These are phyloP conservation scores for Carex sylvatica DNA, from an alignment of 202 grass and related monocot species.

Conservation along the genomic window DNA sequence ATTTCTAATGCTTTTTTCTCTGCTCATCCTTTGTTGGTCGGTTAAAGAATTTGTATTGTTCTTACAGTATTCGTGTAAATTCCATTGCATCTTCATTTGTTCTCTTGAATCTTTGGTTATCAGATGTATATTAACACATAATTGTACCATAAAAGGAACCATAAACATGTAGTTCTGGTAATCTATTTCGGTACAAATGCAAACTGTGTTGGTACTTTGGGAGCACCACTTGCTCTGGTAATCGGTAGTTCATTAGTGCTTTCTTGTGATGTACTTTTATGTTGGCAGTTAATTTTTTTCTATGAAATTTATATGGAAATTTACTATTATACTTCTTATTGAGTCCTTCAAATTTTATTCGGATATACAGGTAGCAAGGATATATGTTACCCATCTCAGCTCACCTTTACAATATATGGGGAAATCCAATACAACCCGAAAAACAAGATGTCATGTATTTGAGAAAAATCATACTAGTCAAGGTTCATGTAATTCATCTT, in stretches of 20 bases:
- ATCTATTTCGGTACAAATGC: not conserved
- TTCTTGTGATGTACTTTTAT: not conserved
- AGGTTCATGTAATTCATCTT: not conserved
- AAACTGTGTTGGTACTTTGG: not conserved
- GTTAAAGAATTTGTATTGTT: not conserved
- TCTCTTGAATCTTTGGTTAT: not conserved
- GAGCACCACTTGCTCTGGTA: not conserved
- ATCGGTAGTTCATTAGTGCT: not conserved
- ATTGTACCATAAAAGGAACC: not conserved
- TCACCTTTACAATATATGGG: constrained; percentile 12
- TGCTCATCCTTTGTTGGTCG: not conserved
- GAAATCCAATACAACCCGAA: constrained; percentile 11
- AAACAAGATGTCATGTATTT: constrained; percentile 16
- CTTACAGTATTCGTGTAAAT: not conserved
- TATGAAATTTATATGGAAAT: not conserved
- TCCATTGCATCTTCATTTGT: not conserved
- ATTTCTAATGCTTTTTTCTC: not conserved
- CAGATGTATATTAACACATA: not conserved
- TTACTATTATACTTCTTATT: not conserved
- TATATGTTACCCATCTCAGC: not conserved
- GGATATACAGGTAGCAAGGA: constrained; percentile 8
- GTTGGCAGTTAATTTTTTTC: not conserved
- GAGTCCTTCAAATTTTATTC: not conserved
- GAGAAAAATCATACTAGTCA: not conserved
- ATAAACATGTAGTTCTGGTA: not conserved